Evolutionary conservation across 2,329 filamentous ascomycete species (phyloP).

Genomic region (Eutypella sp.): DNA sequence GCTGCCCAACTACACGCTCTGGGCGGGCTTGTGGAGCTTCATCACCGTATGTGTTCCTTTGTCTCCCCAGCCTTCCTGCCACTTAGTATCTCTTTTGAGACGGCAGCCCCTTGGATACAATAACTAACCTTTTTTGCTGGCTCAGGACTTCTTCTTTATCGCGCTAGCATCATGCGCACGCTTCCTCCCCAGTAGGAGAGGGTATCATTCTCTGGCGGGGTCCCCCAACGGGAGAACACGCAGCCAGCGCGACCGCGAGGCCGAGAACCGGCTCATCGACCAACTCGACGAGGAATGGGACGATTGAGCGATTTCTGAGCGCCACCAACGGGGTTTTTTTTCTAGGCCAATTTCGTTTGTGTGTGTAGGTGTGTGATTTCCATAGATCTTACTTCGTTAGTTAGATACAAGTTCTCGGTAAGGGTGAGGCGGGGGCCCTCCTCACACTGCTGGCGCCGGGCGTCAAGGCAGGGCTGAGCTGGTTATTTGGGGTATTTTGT

Average conservation of each 20-base stretch:
- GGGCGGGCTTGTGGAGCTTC: constrained; percentile 83
- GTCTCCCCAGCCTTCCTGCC: constrained; percentile 18
- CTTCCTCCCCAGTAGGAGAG: constrained; percentile 58
- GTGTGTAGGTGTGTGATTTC: no score
- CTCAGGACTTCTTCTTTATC: constrained; percentile 62
- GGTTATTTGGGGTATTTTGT: no score
- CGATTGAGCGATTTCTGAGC: constrained; percentile 52
- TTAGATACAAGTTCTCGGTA: no score
- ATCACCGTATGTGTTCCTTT: constrained; percentile 62
- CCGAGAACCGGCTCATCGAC: constrained; percentile 91
- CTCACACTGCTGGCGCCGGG: no score
- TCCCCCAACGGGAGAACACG: constrained; percentile 41
- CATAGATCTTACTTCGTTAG: no score
- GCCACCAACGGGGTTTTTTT: no score
- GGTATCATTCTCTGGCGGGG: constrained; percentile 61
- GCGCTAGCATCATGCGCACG: constrained; percentile 64
- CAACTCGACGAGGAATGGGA: constrained; percentile 98
- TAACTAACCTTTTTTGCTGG: constrained; percentile 9
- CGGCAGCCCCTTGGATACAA: no score
- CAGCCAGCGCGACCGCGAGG: constrained; percentile 54
- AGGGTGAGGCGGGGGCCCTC: no score
- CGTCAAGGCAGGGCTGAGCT: no score
- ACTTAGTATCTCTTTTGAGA: constrained; percentile 12
- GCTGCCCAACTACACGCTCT: constrained; percentile 88
- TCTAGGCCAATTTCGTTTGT: no score